phyloP scores from a whole-genome alignment of 306 rosid genomes.

The Dalbergia oliveri region DNA sequence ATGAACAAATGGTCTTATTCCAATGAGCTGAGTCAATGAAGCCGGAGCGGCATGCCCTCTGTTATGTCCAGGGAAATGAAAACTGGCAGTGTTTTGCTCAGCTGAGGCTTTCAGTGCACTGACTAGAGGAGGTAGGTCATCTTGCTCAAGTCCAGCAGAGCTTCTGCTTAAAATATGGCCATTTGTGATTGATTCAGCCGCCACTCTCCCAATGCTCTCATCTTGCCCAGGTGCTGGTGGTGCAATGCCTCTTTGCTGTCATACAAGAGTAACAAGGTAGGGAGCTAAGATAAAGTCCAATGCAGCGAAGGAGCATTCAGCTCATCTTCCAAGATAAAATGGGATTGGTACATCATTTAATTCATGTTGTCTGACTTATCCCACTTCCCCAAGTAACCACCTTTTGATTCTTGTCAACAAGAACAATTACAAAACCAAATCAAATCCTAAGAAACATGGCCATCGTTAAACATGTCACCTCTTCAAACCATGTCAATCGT shows the following conservation, averaged over 20 bases:
- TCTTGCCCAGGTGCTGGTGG: slow-evolving; percentile 22
- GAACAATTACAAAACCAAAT: slow-evolving; percentile 11
- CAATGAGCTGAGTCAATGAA: slow-evolving; percentile 73
- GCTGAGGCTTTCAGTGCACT: slow-evolving; percentile 78
- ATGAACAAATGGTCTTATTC: slow-evolving; percentile 66
- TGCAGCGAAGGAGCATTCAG: slow-evolving; percentile 2
- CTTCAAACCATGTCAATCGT: neutral
- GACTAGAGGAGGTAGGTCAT: slow-evolving; percentile 65
- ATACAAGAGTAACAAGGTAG: neutral
- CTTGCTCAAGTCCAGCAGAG: slow-evolving; percentile 38
- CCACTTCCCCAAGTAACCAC: slow-evolving; percentile 1
- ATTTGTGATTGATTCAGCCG: slow-evolving; percentile 24
- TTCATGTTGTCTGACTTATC: neutral
- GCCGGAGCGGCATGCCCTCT: slow-evolving; percentile 89
- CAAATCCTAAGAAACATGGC: neutral
- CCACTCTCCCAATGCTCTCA: slow-evolving; percentile 34
- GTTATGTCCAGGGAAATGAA: slow-evolving; percentile 96
- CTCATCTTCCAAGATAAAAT: neutral
- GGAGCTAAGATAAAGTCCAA: neutral
- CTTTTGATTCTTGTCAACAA: neutral
- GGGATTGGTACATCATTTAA: neutral
- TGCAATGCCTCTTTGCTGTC: slow-evolving; percentile 53
- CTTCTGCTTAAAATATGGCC: slow-evolving; percentile 31
- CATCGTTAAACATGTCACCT: neutral
- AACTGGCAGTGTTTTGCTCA: slow-evolving; percentile 64